Conservation (phyloP, 306 rosid genomes). For the Vigna hirtella region DNA sequence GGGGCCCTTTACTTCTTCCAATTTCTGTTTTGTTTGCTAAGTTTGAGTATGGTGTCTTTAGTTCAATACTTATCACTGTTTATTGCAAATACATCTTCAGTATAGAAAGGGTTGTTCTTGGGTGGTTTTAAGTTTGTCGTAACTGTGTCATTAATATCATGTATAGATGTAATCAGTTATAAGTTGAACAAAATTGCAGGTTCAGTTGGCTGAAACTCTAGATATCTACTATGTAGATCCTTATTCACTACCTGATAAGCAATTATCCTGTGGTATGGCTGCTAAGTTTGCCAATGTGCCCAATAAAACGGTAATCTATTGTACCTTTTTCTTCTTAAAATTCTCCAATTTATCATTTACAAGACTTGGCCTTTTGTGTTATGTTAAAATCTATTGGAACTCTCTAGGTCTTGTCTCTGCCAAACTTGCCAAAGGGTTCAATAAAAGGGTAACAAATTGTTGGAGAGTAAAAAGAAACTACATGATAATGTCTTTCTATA, state of each 20-base stretch:
- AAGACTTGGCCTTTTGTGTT: constrained; percentile 23
- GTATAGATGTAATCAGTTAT: constrained; percentile 26
- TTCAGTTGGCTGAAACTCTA: constrained; percentile 73
- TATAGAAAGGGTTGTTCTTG: constrained; percentile 14
- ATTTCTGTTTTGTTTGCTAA: constrained; percentile 29
- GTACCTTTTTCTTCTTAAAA: not conserved
- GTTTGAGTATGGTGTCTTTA: constrained; percentile 2
- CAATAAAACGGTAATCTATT: constrained; percentile 62
- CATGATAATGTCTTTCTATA: constrained; percentile 12
- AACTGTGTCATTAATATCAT: constrained; percentile 30
- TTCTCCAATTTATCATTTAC: constrained; percentile 13
- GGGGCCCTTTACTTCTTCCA: not conserved
- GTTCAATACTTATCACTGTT: not conserved
- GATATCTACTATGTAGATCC: constrained; percentile 87
- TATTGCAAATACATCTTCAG: constrained; percentile 7
- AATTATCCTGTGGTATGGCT: constrained; percentile 63
- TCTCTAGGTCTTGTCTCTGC: constrained; percentile 58
- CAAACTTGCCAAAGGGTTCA: constrained; percentile 56
- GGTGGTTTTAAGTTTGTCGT: constrained; percentile 22
- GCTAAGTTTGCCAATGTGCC: constrained; percentile 59
- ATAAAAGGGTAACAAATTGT: constrained; percentile 54
- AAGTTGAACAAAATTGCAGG: constrained; percentile 58
- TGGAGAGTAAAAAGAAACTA: constrained; percentile 24
- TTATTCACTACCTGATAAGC: constrained; percentile 70
- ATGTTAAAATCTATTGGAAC: constrained; percentile 30